Conservation (phyloP, 2,329 filamentous ascomycete species). For the Neoarthrinium moseri region DNA sequence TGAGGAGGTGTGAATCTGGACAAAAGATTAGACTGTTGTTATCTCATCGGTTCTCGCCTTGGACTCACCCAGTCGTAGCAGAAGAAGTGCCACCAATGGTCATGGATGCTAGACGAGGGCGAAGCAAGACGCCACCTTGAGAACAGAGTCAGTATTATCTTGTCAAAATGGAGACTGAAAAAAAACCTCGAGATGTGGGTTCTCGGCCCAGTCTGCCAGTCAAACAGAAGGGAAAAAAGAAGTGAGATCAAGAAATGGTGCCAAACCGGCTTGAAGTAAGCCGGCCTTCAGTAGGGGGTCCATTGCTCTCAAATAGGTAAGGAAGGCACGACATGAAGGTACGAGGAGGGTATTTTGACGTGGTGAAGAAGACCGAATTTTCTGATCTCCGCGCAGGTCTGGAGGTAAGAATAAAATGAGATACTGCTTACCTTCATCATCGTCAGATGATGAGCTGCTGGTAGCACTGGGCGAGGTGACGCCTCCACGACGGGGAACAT, state of each 20-base stretch:
- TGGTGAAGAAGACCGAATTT: not conserved
- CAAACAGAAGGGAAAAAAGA: too few species aligned
- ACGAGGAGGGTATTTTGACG: not conserved
- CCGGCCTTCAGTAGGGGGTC: too few species aligned
- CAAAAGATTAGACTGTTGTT: too few species aligned
- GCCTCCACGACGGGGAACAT: not conserved
- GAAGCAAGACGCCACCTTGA: not conserved
- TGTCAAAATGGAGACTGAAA: too few species aligned
- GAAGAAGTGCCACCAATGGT: not conserved
- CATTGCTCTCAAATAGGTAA: too few species aligned
- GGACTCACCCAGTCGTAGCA: too few species aligned
- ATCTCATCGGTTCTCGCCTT: too few species aligned
- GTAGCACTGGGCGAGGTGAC: constrained; percentile 5
- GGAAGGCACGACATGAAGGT: too few species aligned
- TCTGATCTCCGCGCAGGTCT: not conserved
- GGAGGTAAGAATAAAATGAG: not conserved
- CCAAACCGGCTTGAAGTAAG: too few species aligned
- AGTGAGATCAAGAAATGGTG: too few species aligned
- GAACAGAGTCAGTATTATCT: not conserved
- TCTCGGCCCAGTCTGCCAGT: too few species aligned
- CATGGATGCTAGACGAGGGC: not conserved
- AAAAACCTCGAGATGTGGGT: too few species aligned
- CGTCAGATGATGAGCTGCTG: not conserved
- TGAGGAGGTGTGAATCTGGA: not conserved
- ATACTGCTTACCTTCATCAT: constrained; percentile 3